Percentiles rank a stretch among this genome's conserved stretches.
Conservation (phyloP, 2,329 filamentous ascomycete species). For the Penicillium sp. region DNA sequence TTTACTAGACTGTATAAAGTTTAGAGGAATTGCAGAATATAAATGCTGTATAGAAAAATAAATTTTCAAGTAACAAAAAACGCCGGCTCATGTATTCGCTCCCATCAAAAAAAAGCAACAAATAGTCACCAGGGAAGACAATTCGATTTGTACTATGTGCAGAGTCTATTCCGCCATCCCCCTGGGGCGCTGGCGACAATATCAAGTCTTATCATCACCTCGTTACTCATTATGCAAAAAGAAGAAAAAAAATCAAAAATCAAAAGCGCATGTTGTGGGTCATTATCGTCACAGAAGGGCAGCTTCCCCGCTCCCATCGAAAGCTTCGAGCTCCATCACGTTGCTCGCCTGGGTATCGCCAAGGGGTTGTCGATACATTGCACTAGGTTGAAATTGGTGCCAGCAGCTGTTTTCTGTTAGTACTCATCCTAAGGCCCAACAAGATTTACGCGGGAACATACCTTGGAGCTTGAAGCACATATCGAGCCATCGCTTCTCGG, state of each 20-base stretch:
- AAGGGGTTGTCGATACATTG: slow-evolving; percentile 34
- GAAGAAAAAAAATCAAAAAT: slow-evolving; percentile 3
- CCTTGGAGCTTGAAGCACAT: slow-evolving; percentile 59
- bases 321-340: slow-evolving; percentile 26
- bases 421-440: neutral
- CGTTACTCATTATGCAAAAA: slow-evolving; percentile 20
- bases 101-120: neutral
- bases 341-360: slow-evolving; percentile 30
- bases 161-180: neutral
- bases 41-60: neutral
- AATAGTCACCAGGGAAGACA: neutral
- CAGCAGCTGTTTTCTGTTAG: slow-evolving; percentile 44
- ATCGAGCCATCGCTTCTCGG: slow-evolving; percentile 93
- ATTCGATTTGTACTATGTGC: neutral
- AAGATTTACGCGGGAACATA: slow-evolving; percentile 28
- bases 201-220: slow-evolving; percentile 15
- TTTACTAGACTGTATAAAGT: neutral
- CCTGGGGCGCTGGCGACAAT: neutral
- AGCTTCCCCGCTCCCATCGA: slow-evolving; percentile 22
- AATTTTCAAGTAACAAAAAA: neutral
- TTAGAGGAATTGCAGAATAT: neutral
- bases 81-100: neutral
- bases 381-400: slow-evolving; percentile 48
- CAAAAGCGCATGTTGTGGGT: neutral
- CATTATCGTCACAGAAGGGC: slow-evolving; percentile 8